Conservation (phyloP, 352 stramenopile species). For the Phytophthora fragariaefolia region DNA sequence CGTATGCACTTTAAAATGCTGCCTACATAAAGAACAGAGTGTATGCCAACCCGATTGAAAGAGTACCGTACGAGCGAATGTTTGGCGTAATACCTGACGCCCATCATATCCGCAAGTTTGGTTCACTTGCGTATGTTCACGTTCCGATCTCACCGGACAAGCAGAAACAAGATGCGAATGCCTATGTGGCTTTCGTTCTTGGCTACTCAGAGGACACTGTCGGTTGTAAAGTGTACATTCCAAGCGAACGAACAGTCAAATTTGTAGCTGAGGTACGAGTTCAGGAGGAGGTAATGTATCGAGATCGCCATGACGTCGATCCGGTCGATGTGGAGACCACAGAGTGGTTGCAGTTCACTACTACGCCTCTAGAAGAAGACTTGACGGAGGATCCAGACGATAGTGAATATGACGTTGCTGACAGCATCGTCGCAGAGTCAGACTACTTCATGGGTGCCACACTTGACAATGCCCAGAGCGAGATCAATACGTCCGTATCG, state of each 20-base stretch:
- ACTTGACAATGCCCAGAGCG: neutral
- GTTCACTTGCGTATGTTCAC: slow-evolving; percentile 5
- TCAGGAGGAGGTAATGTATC: slow-evolving; percentile 2
- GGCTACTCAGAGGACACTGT: slow-evolving; percentile 15
- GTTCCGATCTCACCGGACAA: neutral
- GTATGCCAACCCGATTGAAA: neutral
- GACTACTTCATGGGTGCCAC: neutral
- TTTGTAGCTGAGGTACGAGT: slow-evolving; percentile 13
- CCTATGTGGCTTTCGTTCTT: neutral
- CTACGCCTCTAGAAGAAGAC: neutral
- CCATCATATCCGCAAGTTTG: slow-evolving; percentile 16
- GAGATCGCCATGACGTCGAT: slow-evolving; percentile 1
- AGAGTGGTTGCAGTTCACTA: neutral
- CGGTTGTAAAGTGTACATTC: slow-evolving; percentile 8
- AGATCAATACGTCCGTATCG: neutral
- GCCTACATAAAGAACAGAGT: slow-evolving; percentile 16
- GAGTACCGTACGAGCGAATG: slow-evolving; percentile 9
- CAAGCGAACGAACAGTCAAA: slow-evolving; percentile 4
- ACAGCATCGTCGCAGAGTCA: neutral
- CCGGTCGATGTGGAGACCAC: neutral
- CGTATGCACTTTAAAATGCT: slow-evolving; percentile 9
- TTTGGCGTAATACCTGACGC: slow-evolving; percentile 5
- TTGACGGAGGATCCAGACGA: neutral
- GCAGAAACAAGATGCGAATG: slow-evolving; percentile 2
- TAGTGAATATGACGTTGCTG: neutral